These are phyloP conservation scores for Thielaviopsis punctulata DNA, from an alignment of 2,329 filamentous ascomycete genomes.

Conservation along the genomic window DNA sequence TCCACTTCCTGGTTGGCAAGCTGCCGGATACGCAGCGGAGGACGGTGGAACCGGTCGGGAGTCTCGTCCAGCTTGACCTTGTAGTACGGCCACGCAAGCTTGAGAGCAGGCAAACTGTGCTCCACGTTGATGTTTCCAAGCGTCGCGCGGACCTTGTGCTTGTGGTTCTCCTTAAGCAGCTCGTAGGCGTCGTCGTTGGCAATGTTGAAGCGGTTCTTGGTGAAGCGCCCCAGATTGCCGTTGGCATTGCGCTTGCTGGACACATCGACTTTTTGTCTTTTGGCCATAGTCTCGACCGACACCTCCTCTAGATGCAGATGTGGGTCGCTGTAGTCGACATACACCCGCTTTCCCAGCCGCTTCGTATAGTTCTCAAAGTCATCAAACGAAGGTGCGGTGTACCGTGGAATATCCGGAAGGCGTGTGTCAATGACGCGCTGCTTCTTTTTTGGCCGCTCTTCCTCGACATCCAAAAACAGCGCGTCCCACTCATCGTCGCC, in stretches of 20 bases:
- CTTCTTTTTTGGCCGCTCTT: constrained; percentile 42
- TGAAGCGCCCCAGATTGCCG: constrained; percentile 51
- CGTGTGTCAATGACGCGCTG: constrained; percentile 45
- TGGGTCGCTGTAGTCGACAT: constrained; percentile 76
- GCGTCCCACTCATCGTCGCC: constrained; percentile 46
- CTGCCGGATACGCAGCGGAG: constrained; percentile 54
- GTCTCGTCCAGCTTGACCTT: constrained; percentile 63
- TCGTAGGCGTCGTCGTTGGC: constrained; percentile 96
- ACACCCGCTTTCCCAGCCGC: constrained; percentile 58
- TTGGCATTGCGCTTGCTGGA: constrained; percentile 51
- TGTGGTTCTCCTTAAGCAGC: constrained; percentile 86
- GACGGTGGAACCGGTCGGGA: constrained; percentile 70
- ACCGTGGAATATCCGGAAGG: constrained; percentile 38
- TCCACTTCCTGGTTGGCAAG: constrained; percentile 49
- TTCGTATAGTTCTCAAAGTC: constrained; percentile 60
- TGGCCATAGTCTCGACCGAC: constrained; percentile 43
- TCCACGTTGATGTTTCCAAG: constrained; percentile 85
- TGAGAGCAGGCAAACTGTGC: constrained; percentile 80
- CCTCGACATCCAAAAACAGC: constrained; percentile 37
- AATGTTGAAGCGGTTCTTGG: constrained; percentile 77
- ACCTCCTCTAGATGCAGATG: constrained; percentile 68
- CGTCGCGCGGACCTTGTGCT: constrained; percentile 86
- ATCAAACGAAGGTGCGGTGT: constrained; percentile 56
- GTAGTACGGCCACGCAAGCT: constrained; percentile 92
- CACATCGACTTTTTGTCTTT: constrained; percentile 37